Percentiles rank a stretch among this genome's conserved stretches.
Conservation (phyloP, 2,329 filamentous ascomycete genomes). For the Fusarium azukiicola region DNA sequence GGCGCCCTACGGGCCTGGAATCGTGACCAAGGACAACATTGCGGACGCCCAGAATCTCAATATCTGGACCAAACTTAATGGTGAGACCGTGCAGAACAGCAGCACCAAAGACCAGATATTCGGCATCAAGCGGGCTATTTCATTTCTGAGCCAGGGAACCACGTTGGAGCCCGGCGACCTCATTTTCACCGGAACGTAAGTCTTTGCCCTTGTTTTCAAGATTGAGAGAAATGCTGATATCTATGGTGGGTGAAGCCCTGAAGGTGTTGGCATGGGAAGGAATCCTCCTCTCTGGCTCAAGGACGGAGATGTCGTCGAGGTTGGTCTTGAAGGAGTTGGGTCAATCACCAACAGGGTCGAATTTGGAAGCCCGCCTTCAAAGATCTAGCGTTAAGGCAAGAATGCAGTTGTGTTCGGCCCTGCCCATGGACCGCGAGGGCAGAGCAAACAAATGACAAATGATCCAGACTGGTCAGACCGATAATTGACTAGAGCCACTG, state of each 20-base stretch:
- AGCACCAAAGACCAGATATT: background rate
- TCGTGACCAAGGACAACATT: background rate
- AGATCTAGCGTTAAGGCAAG: background rate
- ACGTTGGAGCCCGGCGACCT: background rate
- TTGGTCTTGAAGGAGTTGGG: background rate
- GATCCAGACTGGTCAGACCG: too few relatives aligned
- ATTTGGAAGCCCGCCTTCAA: background rate
- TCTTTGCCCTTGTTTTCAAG: background rate
- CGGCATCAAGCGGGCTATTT: background rate
- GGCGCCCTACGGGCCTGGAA: background rate
- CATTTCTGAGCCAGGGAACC: background rate
- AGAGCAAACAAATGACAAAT: too few relatives aligned
- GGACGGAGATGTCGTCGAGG: conserved; percentile 3
- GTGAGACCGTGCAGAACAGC: background rate
- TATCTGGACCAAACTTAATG: conserved; percentile 3
- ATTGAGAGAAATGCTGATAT: background rate
- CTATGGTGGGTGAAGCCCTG: background rate
- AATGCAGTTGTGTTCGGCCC: too few relatives aligned
- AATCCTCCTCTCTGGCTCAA: background rate
- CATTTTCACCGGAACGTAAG: conserved; percentile 8
- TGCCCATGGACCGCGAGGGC: too few relatives aligned
- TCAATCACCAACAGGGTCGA: background rate
- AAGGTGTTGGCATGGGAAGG: conserved; percentile 2
- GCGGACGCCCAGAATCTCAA: background rate
- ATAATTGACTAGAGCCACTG: too few relatives aligned